Evolutionary conservation across 2,329 filamentous ascomycete species (phyloP).

Genomic region (Annulohypoxylon truncatum): DNA sequence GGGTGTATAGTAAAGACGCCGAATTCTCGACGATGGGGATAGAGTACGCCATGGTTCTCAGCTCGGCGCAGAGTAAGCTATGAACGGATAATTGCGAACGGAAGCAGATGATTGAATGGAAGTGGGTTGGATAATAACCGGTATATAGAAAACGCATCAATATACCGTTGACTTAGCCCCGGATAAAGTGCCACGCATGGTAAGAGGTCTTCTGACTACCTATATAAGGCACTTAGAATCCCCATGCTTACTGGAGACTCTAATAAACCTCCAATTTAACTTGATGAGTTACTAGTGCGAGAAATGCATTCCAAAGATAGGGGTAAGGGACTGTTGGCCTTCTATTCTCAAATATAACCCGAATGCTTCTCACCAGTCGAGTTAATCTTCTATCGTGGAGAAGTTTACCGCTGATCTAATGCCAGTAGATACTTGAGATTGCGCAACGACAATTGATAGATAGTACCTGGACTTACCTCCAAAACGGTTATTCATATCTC

Average conservation of each 20-base stretch:
- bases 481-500: too few relatives aligned
- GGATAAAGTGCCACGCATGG: conserved; percentile 20
- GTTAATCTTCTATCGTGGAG: too few relatives aligned
- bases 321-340: too few relatives aligned
- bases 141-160: conserved; percentile 3
- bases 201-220: background rate
- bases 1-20: background rate
- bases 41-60: conserved; percentile 12
- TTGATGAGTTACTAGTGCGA: background rate
- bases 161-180: background rate
- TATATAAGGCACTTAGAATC: background rate
- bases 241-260: background rate
- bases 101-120: background rate
- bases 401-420: too few relatives aligned
- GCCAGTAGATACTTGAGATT: too few relatives aligned
- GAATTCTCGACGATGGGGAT: background rate
- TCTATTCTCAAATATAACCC: too few relatives aligned
- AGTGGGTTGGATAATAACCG: conserved; percentile 17
- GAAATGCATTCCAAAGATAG: too few relatives aligned
- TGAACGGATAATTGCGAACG: conserved; percentile 23
- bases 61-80: conserved; percentile 10
- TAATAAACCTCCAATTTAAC: background rate
- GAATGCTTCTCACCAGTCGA: too few relatives aligned
- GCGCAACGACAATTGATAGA: too few relatives aligned
- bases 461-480: too few relatives aligned